phyloP scores from a whole-genome alignment of 2,329 filamentous ascomycete genomes.

The Calonectria multiphialidica region DNA sequence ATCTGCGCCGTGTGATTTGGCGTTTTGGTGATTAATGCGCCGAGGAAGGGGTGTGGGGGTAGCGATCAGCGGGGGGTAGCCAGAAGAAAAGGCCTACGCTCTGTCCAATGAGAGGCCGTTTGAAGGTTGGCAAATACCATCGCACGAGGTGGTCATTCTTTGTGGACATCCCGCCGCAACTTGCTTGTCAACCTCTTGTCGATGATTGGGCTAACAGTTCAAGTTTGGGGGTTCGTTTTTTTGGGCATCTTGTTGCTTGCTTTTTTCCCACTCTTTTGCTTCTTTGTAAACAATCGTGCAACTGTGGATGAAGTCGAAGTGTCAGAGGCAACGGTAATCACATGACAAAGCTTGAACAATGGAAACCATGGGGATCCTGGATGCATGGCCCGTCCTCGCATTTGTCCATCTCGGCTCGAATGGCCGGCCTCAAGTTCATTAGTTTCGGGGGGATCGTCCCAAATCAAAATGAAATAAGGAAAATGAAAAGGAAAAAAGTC shows the following conservation, averaged over 20 bases:
- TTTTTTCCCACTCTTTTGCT: neutral
- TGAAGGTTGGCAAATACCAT: neutral
- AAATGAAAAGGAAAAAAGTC: neutral
- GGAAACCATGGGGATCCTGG: neutral
- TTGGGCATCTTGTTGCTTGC: neutral
- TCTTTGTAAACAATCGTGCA: neutral
- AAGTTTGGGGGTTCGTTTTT: too few relatives aligned
- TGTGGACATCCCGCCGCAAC: neutral
- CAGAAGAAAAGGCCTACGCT: neutral
- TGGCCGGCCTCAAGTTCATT: neutral
- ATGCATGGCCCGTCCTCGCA: neutral
- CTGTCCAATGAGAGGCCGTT: constrained; percentile 3
- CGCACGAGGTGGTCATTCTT: neutral
- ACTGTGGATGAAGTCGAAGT: neutral
- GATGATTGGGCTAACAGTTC: neutral
- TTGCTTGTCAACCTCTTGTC: neutral
- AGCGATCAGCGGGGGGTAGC: neutral
- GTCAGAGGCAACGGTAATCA: neutral
- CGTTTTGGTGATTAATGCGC: constrained; percentile 40
- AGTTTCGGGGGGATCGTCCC: neutral
- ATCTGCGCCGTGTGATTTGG: constrained; percentile 34
- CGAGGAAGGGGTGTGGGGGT: constrained; percentile 5
- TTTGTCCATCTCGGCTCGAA: neutral
- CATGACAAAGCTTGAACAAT: neutral
- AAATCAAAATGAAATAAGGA: neutral